Percentiles rank a stretch among this genome's conserved stretches.
Evolutionary conservation across 768 basidiomycete genomes (phyloP).

Genomic region (Pleurotus salmoneostramineus): DNA sequence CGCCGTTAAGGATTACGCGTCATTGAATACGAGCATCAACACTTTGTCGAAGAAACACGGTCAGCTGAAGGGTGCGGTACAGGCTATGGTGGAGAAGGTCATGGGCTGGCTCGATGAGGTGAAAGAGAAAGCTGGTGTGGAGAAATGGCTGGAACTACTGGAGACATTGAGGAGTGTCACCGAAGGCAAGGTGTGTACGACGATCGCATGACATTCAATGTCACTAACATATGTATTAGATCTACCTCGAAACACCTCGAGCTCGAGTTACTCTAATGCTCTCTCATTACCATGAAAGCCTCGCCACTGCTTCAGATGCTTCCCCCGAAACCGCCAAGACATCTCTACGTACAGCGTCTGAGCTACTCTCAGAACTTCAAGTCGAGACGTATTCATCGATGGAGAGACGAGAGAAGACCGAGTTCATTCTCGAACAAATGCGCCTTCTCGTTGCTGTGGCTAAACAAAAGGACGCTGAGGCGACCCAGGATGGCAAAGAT

Average conservation of each 20-base stretch:
- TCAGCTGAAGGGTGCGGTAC: conserved; percentile 86
- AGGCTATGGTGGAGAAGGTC: conserved; percentile 86
- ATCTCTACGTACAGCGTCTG: conserved; percentile 81
- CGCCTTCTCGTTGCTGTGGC: conserved; percentile 78
- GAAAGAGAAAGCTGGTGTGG: conserved; percentile 59
- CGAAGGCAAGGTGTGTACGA: conserved; percentile 82
- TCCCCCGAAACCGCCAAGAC: conserved; percentile 53
- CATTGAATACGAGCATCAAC: conserved; percentile 67
- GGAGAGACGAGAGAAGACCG: conserved; percentile 97
- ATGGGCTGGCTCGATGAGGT: conserved; percentile 82
- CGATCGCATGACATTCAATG: background rate
- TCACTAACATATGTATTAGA: conserved; percentile 39
- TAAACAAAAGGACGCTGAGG: conserved; percentile 67
- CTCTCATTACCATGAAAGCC: conserved; percentile 78
- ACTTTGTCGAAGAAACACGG: conserved; percentile 93
- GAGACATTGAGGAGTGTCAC: conserved; percentile 89
- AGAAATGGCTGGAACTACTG: conserved; percentile 82
- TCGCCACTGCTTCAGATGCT: conserved; percentile 42
- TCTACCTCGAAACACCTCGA: conserved; percentile 94
- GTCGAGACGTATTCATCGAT: conserved; percentile 99
- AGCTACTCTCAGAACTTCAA: conserved; percentile 90
- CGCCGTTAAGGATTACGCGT: conserved; percentile 61
- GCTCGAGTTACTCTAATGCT: conserved; percentile 91
- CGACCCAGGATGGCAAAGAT: conserved; percentile 60
- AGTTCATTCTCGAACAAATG: conserved; percentile 99